Percentiles rank a stretch among this genome's conserved stretches.
Conservation (phyloP, 2,329 filamentous ascomycete genomes). For the Alternaria tenuissima region DNA sequence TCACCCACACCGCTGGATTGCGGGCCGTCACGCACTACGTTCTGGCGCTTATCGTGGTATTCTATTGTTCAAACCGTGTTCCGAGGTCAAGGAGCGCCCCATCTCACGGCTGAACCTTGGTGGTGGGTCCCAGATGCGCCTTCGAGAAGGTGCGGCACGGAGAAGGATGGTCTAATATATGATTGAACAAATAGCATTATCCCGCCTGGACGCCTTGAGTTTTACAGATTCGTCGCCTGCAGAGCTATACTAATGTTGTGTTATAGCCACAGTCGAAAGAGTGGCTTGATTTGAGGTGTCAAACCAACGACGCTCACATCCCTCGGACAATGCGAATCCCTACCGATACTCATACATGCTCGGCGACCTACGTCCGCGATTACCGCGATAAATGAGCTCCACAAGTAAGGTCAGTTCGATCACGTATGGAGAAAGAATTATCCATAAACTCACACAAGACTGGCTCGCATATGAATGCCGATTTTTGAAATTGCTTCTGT, state of each 20-base stretch:
- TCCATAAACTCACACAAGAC: neutral
- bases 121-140: constrained; percentile 8
- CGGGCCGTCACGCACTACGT: constrained; percentile 2
- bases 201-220: neutral
- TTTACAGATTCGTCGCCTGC: neutral
- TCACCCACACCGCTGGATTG: constrained; percentile 5
- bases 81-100: constrained; percentile 9
- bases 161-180: constrained; percentile 4
- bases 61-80: constrained; percentile 5
- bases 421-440: neutral
- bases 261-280: neutral
- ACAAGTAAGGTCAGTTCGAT: neutral
- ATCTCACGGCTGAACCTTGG: constrained; percentile 13
- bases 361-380: neutral
- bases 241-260: neutral
- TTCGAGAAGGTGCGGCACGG: constrained; percentile 9
- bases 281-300: constrained; percentile 4
- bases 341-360: neutral
- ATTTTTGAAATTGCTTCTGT: neutral
- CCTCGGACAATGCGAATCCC: neutral
- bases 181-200: constrained; percentile 1
- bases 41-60: constrained; percentile 1
- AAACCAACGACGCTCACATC: neutral
- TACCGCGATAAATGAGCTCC: constrained; percentile 1
- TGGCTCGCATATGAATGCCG: neutral